Conservation (phyloP, 2,329 filamentous ascomycete genomes). For the Beauveria brongniartii region DNA sequence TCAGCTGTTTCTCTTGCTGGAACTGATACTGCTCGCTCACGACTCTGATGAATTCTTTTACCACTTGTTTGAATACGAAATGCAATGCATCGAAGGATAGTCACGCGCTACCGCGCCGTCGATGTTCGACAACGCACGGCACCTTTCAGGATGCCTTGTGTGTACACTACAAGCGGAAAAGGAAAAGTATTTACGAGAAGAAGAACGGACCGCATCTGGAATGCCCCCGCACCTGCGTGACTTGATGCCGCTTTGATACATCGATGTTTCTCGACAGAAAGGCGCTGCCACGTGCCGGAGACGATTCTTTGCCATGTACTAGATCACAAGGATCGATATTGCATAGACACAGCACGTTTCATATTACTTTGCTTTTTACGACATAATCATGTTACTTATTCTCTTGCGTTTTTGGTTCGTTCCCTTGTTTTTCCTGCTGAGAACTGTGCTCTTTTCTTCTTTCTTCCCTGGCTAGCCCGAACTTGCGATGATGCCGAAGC, state of each 20-base stretch:
- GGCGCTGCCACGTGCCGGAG: slow-evolving; percentile 6
- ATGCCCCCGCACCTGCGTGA: background rate
- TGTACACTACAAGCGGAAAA: slow-evolving; percentile 12
- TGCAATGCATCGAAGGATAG: slow-evolving; percentile 14
- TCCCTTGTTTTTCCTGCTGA: slow-evolving; percentile 7
- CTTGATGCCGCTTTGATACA: background rate
- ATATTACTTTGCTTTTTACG: slow-evolving; percentile 13
- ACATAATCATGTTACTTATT: slow-evolving; percentile 21
- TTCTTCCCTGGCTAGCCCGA: slow-evolving; percentile 11
- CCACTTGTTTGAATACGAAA: slow-evolving; percentile 24
- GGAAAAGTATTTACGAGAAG: slow-evolving; percentile 7
- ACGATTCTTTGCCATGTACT: slow-evolving; percentile 8
- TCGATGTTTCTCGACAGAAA: slow-evolving; percentile 10
- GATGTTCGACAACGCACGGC: slow-evolving; percentile 1
- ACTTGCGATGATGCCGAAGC: background rate
- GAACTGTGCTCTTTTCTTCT: slow-evolving; percentile 14
- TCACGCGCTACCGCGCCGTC: background rate
- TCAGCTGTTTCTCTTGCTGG: slow-evolving; percentile 5
- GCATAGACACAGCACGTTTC: slow-evolving; percentile 15
- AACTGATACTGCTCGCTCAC: slow-evolving; percentile 26
- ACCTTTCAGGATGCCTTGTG: background rate
- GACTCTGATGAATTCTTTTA: slow-evolving; percentile 33
- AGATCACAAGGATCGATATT: slow-evolving; percentile 12
- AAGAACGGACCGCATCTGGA: background rate
- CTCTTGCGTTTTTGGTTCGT: slow-evolving; percentile 12